phyloP scores from a whole-genome alignment of 768 basidiomycete species.

The Dioszegia crocea region DNA sequence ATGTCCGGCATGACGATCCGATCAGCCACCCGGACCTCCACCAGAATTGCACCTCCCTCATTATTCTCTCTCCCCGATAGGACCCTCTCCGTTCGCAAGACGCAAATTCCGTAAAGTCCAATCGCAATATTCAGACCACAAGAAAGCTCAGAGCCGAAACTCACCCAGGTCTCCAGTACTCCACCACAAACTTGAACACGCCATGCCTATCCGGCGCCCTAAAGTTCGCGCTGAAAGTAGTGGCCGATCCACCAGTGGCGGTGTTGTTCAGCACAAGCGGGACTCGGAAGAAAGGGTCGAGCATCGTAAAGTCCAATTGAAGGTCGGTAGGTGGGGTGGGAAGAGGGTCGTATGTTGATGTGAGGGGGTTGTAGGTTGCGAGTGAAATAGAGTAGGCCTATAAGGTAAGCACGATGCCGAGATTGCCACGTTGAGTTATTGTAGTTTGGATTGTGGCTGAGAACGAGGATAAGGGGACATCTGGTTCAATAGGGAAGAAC shows the following conservation, averaged over 20 bases:
- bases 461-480: no score
- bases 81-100: no score
- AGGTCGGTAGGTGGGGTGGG: constrained; percentile 62
- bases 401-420: constrained; percentile 42
- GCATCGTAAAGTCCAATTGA: constrained; percentile 96
- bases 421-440: no score
- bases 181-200: constrained; percentile 93
- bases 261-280: constrained; percentile 58
- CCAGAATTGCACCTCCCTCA: no score
- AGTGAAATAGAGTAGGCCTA: constrained; percentile 69
- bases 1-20: no score
- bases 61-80: no score
- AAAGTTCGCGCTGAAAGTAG: constrained; percentile 73
- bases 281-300: constrained; percentile 91
- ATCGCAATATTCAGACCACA: no score
- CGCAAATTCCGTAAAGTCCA: no score
- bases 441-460: no score
- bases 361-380: constrained; percentile 61
- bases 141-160: constrained; percentile 29
- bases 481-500: no score
- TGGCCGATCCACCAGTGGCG: constrained; percentile 2
- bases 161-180: constrained; percentile 84
- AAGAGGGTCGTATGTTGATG: constrained; percentile 64
- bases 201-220: constrained; percentile 91
- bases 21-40: no score